Evolutionary conservation across 1,139 yeast genomes (phyloP).

Genomic region (Pichia sp.): DNA sequence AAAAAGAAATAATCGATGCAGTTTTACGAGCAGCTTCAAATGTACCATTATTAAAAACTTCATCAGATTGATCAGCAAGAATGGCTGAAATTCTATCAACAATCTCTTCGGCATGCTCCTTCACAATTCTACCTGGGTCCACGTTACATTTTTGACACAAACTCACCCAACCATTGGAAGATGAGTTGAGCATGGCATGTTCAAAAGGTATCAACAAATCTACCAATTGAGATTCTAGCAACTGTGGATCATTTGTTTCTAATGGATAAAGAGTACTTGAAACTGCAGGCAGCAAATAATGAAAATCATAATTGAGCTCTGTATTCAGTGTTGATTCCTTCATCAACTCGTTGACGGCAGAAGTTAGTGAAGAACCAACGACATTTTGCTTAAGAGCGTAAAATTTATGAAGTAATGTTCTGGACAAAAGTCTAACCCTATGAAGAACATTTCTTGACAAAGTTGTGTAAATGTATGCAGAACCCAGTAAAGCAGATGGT

Average conservation of each 20-base stretch:
- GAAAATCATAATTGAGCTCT: slow-evolving; percentile 30
- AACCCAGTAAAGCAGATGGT: slow-evolving; percentile 28
- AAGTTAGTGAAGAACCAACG: slow-evolving; percentile 29
- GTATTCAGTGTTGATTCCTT: not conserved
- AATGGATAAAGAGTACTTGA: slow-evolving; percentile 39
- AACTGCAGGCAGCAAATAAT: slow-evolving; percentile 41
- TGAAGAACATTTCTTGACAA: slow-evolving; percentile 38
- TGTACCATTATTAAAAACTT: slow-evolving; percentile 25
- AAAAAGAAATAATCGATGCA: slow-evolving; percentile 63
- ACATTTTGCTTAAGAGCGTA: slow-evolving; percentile 28
- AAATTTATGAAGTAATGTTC: slow-evolving; percentile 31
- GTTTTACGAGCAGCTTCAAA: slow-evolving; percentile 52
- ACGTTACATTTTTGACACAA: slow-evolving; percentile 55
- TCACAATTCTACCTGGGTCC: slow-evolving; percentile 63
- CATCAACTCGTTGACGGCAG: slow-evolving; percentile 31
- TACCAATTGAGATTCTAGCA: slow-evolving; percentile 40
- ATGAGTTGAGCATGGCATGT: slow-evolving; percentile 38
- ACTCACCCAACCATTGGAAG: slow-evolving; percentile 70
- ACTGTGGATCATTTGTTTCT: slow-evolving; percentile 29
- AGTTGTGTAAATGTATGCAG: slow-evolving; percentile 43
- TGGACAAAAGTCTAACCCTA: slow-evolving; percentile 35
- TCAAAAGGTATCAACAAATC: slow-evolving; percentile 52
- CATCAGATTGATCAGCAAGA: slow-evolving; percentile 28
- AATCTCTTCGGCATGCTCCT: slow-evolving; percentile 38
- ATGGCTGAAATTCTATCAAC: slow-evolving; percentile 28